phyloP scores from a whole-genome alignment of 2,329 filamentous ascomycete species.

The Blumeria graminis region DNA sequence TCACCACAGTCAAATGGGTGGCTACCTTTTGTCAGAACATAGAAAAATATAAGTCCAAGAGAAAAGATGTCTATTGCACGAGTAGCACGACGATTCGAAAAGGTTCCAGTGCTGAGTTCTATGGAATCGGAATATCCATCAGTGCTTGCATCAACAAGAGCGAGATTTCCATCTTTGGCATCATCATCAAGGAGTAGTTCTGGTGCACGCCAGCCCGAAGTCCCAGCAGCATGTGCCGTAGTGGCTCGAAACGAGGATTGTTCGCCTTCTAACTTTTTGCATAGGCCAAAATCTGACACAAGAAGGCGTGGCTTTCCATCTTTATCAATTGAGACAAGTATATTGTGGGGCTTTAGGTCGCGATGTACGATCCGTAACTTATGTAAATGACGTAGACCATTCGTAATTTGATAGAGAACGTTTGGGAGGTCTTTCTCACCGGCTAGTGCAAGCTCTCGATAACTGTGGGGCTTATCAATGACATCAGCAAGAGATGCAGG shows the following conservation, averaged over 20 bases:
- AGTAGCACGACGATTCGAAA: slow-evolving; percentile 51
- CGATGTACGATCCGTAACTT: slow-evolving; percentile 85
- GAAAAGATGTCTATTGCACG: slow-evolving; percentile 96
- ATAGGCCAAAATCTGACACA: slow-evolving; percentile 92
- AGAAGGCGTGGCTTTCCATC: slow-evolving; percentile 56
- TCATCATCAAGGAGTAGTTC: slow-evolving; percentile 73
- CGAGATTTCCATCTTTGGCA: slow-evolving; percentile 22
- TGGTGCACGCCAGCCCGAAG: slow-evolving; percentile 86
- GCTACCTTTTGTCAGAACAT: slow-evolving; percentile 76
- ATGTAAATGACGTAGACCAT: slow-evolving; percentile 73
- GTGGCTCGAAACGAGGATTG: slow-evolving; percentile 90
- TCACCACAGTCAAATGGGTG: slow-evolving; percentile 92
- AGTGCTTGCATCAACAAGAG: slow-evolving; percentile 25
- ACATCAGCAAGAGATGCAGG: slow-evolving; percentile 84
- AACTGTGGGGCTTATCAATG: slow-evolving; percentile 47
- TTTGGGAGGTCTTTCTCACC: slow-evolving; percentile 54
- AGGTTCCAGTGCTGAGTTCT: slow-evolving; percentile 31
- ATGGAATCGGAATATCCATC: slow-evolving; percentile 37
- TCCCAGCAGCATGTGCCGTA: slow-evolving; percentile 79
- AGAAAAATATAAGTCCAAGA: slow-evolving; percentile 92
- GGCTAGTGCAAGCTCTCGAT: slow-evolving; percentile 43
- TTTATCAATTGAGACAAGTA: slow-evolving; percentile 56
- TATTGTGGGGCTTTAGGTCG: slow-evolving; percentile 94
- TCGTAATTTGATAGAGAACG: slow-evolving; percentile 70
- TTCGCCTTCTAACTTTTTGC: slow-evolving; percentile 86